phyloP scores from a whole-genome alignment of 306 rosid genomes.

The Fragaria iinumae region DNA sequence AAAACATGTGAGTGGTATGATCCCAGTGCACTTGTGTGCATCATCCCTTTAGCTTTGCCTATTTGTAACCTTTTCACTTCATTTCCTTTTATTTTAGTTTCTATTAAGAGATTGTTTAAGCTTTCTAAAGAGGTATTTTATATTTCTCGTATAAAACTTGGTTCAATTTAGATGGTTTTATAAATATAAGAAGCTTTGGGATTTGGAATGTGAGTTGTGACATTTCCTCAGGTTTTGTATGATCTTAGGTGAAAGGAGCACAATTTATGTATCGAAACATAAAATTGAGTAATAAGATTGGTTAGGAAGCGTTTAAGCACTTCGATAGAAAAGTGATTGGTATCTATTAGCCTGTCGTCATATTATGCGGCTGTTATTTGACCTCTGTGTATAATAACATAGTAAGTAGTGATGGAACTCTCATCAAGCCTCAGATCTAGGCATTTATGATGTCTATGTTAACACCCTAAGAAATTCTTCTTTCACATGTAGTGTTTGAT shows the following conservation, averaged over 20 bases:
- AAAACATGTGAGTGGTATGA: background rate
- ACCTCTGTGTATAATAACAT: background rate
- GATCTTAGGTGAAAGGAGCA: background rate
- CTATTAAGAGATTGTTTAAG: background rate
- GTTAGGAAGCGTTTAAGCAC: background rate
- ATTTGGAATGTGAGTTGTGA: background rate
- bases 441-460: background rate
- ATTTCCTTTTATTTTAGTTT: background rate
- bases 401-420: background rate
- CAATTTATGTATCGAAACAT: background rate
- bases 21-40: too few species aligned
- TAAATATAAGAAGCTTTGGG: too few species aligned
- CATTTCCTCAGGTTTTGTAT: background rate
- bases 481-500: background rate
- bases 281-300: background rate
- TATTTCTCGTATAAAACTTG: background rate
- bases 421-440: background rate
- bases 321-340: background rate
- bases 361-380: background rate
- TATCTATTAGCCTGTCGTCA: background rate
- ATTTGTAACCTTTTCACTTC: background rate
- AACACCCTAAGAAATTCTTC: background rate
- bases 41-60: background rate
- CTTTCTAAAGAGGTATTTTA: background rate
- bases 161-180: too few species aligned